Conservation (phyloP, 1,139 yeast genomes). For the Geotrichum fermentans region DNA sequence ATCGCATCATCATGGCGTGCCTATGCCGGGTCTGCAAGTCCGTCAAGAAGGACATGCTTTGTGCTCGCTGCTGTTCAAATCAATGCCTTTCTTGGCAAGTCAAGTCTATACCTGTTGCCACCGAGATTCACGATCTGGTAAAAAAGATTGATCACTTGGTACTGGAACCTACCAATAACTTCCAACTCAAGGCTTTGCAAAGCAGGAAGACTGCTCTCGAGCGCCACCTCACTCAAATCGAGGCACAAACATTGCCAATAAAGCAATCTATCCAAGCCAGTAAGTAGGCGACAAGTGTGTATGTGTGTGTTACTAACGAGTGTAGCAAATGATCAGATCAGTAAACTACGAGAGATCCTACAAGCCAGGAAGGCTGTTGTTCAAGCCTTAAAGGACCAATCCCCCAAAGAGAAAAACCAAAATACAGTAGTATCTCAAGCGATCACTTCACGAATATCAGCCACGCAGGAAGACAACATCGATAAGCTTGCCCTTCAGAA, state of each 20-base stretch:
- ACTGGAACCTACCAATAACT: neutral
- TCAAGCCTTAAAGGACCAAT: neutral
- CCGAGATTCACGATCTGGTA: conserved; percentile 2
- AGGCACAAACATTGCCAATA: neutral
- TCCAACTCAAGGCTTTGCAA: conserved; percentile 1
- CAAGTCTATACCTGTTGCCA: conserved; percentile 7
- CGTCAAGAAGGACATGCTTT: neutral
- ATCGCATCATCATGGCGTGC: neutral
- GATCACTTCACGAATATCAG: neutral
- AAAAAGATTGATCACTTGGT: conserved; percentile 1
- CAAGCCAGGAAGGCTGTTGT: neutral
- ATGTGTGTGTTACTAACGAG: neutral
- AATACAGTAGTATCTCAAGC: neutral
- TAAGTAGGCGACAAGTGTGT: too few species aligned
- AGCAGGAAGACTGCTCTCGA: conserved; percentile 1
- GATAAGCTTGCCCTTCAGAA: neutral
- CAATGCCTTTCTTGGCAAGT: conserved; percentile 3
- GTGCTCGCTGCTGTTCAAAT: conserved; percentile 12
- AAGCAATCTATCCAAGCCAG: neutral
- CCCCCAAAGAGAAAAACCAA: too few species aligned
- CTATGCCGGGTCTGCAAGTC: neutral
- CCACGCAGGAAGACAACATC: neutral
- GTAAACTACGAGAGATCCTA: neutral
- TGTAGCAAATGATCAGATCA: neutral
- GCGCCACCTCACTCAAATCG: neutral